A percentile compares a stretch with the other conserved stretches of the same genome.
These are phyloP conservation scores for Peronospora belbahrii DNA, from an alignment of 352 stramenopile species.

Conservation along the genomic window DNA sequence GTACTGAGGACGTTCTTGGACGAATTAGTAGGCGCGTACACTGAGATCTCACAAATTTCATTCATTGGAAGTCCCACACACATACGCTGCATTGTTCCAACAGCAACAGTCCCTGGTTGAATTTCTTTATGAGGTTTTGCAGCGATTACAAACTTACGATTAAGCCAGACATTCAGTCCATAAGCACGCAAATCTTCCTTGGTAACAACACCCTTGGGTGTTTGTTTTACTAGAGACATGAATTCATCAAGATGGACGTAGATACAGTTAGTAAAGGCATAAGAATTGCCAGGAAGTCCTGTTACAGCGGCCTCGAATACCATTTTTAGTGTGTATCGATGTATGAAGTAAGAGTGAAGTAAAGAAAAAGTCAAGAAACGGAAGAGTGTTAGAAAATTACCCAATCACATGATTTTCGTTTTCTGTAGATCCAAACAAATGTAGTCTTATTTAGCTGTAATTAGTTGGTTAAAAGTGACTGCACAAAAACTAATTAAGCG, in stretches of 20 bases:
- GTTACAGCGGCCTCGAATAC: conserved; percentile 45
- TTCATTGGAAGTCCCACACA: conserved; percentile 60
- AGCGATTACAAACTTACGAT: conserved; percentile 77
- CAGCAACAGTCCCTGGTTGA: conserved; percentile 42
- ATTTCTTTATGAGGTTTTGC: conserved; percentile 68
- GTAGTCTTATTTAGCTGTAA: no score
- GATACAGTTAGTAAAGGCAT: conserved; percentile 75
- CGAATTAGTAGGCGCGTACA: conserved; percentile 43
- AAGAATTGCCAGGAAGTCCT: conserved; percentile 59
- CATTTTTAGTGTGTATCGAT: conserved; percentile 21
- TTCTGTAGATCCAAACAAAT: no score
- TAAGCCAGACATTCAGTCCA: conserved; percentile 77
- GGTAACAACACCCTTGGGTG: conserved; percentile 46
- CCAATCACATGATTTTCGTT: no score
- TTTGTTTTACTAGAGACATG: conserved; percentile 52
- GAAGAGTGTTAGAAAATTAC: no score
- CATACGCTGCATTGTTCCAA: conserved; percentile 75
- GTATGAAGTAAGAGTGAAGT: no score
- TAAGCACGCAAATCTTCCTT: conserved; percentile 67
- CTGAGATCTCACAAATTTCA: conserved; percentile 52
- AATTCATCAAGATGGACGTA: conserved; percentile 77
- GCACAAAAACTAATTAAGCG: no score
- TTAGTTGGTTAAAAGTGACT: no score
- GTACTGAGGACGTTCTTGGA: conserved; percentile 45
- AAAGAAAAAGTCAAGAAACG: no score